phyloP scores from a whole-genome alignment of 2,329 filamentous ascomycete genomes.

The Ceratocystis ficicola region DNA sequence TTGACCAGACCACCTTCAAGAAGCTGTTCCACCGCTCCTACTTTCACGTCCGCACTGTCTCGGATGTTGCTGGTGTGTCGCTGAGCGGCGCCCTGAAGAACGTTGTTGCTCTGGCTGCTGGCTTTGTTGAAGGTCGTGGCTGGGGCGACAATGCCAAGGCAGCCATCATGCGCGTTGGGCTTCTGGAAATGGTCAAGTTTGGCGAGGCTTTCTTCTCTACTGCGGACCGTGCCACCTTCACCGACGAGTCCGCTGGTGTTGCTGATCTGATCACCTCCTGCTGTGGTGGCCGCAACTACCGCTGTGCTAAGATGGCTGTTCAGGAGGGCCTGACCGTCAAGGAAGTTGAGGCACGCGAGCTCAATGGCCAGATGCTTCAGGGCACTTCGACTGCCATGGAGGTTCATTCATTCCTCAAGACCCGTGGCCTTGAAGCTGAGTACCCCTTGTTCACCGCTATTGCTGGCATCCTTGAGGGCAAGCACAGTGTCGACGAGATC shows the following conservation, averaged over 20 bases:
- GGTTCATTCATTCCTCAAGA: slow-evolving; percentile 78
- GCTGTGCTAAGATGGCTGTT: slow-evolving; percentile 79
- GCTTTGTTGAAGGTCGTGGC: slow-evolving; percentile 86
- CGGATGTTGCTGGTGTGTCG: slow-evolving; percentile 92
- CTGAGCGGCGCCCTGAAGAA: slow-evolving; percentile 94
- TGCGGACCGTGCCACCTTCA: slow-evolving; percentile 74
- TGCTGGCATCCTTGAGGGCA: slow-evolving; percentile 61
- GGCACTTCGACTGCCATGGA: slow-evolving; percentile 85
- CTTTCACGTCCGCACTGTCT: slow-evolving; percentile 90
- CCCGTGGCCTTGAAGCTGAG: slow-evolving; percentile 61
- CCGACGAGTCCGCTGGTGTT: slow-evolving; percentile 90
- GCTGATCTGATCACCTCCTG: slow-evolving; percentile 93
- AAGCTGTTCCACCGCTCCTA: slow-evolving; percentile 89
- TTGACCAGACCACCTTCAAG: slow-evolving; percentile 74
- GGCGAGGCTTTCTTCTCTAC: slow-evolving; percentile 88
- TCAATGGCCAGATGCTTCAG: slow-evolving; percentile 95
- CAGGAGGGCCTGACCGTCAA: slow-evolving; percentile 67
- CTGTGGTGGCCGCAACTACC: slow-evolving; percentile 83
- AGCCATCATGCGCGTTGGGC: slow-evolving; percentile 92
- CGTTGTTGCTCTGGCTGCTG: slow-evolving; percentile 84
- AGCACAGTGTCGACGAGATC: slow-evolving; percentile 67
- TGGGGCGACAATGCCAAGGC: slow-evolving; percentile 99
- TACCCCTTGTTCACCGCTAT: slow-evolving; percentile 92
- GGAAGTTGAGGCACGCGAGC: slow-evolving; percentile 76
- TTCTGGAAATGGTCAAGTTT: slow-evolving; percentile 94